A percentile compares a stretch with the other conserved stretches of the same genome.
phyloP scores from a whole-genome alignment of 2,329 filamentous ascomycete genomes.

The Pseudocercospora fuligena region DNA sequence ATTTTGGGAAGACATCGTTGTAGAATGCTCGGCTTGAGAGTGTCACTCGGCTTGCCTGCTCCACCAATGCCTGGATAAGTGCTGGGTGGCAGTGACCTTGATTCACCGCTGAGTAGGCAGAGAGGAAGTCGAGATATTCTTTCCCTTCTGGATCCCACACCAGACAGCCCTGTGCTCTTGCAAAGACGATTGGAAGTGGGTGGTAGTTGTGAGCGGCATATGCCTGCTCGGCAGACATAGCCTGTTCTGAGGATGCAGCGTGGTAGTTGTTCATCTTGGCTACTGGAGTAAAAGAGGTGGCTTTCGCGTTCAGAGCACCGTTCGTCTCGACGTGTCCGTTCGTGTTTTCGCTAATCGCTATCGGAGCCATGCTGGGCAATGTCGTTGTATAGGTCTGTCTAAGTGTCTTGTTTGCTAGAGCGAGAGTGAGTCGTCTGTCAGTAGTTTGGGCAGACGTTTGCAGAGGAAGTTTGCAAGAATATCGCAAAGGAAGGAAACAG shows the following conservation, averaged over 20 bases:
- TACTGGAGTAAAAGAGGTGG: constrained; percentile 47
- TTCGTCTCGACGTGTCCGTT: constrained; percentile 33
- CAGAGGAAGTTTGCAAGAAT: constrained; percentile 2
- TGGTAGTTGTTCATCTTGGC: constrained; percentile 63
- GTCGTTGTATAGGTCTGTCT: constrained; percentile 5
- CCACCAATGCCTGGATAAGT: constrained; percentile 84
- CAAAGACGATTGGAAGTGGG: constrained; percentile 91
- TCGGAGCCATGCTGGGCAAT: constrained; percentile 42
- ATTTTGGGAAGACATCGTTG: constrained; percentile 97
- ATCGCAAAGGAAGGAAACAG: not conserved
- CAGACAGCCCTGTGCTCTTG: constrained; percentile 79
- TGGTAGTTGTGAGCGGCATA: constrained; percentile 99
- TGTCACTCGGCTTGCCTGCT: constrained; percentile 87
- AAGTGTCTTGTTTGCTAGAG: not conserved
- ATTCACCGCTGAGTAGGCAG: constrained; percentile 96
- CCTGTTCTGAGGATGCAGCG: constrained; percentile 75
- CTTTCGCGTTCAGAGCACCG: constrained; percentile 47
- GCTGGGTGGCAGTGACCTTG: constrained; percentile 98
- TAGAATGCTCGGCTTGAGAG: constrained; percentile 94
- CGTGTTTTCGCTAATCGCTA: constrained; percentile 36
- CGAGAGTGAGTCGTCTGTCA: not conserved
- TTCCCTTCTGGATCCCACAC: constrained; percentile 94
- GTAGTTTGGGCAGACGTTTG: constrained; percentile 1
- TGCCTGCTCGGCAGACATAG: constrained; percentile 79
- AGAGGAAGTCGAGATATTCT: constrained; percentile 96